Evolutionary conservation across 768 basidiomycete species (phyloP).

Genomic region (Antrodiella citrinella): DNA sequence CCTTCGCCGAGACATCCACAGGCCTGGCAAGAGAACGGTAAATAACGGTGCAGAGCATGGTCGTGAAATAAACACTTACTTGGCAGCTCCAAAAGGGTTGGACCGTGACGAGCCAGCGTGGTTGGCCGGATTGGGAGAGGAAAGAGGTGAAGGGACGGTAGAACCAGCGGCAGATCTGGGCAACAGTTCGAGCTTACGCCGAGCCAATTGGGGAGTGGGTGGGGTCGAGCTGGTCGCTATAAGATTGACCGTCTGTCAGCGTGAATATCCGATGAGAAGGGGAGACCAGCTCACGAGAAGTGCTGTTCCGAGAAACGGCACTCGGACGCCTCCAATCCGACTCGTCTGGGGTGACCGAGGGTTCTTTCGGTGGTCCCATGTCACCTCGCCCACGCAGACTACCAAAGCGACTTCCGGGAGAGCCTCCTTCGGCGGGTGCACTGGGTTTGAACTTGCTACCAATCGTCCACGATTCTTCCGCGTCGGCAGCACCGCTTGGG

Average conservation of each 20-base stretch:
- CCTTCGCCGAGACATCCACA: slow-evolving; percentile 72
- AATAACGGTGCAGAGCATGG: background rate
- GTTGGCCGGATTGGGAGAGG: slow-evolving; percentile 72
- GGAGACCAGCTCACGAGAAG: slow-evolving; percentile 48
- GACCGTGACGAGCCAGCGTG: slow-evolving; percentile 35
- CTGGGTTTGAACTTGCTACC: slow-evolving; percentile 68
- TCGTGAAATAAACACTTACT: slow-evolving; percentile 40
- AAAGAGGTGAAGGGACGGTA: slow-evolving; percentile 62
- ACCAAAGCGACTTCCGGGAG: slow-evolving; percentile 36
- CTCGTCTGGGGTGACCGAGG: slow-evolving; percentile 38
- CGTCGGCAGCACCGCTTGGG: slow-evolving; percentile 52
- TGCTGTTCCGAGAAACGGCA: slow-evolving; percentile 36
- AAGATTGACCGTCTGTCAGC: too few relatives aligned
- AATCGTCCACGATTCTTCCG: slow-evolving; percentile 70
- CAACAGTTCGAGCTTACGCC: slow-evolving; percentile 78
- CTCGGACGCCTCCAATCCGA: slow-evolving; percentile 63
- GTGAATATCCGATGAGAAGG: slow-evolving; percentile 8
- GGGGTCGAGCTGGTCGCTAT: slow-evolving; percentile 67
- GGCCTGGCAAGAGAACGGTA: slow-evolving; percentile 40
- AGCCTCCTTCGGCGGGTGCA: slow-evolving; percentile 27
- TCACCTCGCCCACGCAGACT: slow-evolving; percentile 44
- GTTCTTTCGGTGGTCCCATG: slow-evolving; percentile 44
- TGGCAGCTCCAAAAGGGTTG: slow-evolving; percentile 86
- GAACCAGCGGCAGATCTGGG: slow-evolving; percentile 69
- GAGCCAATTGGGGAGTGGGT: slow-evolving; percentile 71